Conservation (phyloP, 768 basidiomycete genomes). For the Mycena vitilis region DNA sequence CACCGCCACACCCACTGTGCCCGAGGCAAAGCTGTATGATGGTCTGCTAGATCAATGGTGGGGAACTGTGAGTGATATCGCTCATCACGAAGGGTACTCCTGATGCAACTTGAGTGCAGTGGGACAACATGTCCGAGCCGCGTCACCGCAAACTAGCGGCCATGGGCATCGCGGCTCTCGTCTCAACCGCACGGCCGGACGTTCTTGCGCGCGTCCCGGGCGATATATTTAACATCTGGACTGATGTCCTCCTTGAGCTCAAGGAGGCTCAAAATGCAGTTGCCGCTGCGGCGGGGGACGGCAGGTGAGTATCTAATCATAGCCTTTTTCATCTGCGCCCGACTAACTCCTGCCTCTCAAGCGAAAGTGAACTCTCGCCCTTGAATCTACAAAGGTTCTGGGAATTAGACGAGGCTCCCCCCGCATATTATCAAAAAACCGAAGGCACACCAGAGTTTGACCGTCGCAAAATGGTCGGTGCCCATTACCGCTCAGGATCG, state of each 20-base stretch:
- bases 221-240: slow-evolving; percentile 89
- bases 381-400: slow-evolving; percentile 70
- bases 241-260: slow-evolving; percentile 89
- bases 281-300: slow-evolving; percentile 47
- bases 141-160: slow-evolving; percentile 86
- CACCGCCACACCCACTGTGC: slow-evolving; percentile 59
- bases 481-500: not conserved
- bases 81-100: not conserved
- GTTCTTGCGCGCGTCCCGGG: slow-evolving; percentile 76
- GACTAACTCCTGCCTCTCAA: not conserved
- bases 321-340: not conserved
- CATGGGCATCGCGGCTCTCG: slow-evolving; percentile 82
- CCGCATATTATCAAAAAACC: slow-evolving; percentile 68
- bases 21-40: slow-evolving; percentile 71
- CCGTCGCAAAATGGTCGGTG: slow-evolving; percentile 77
- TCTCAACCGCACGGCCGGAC: slow-evolving; percentile 79
- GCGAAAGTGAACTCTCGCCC: slow-evolving; percentile 44
- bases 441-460: slow-evolving; percentile 80
- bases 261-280: slow-evolving; percentile 69
- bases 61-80: slow-evolving; percentile 67
- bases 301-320: slow-evolving; percentile 41
- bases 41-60: slow-evolving; percentile 84
- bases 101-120: slow-evolving; percentile 55
- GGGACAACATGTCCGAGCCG: slow-evolving; percentile 91
- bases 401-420: slow-evolving; percentile 73